These are phyloP conservation scores for Brassica incana DNA, from an alignment of 345 rosid species.

Conservation along the genomic window DNA sequence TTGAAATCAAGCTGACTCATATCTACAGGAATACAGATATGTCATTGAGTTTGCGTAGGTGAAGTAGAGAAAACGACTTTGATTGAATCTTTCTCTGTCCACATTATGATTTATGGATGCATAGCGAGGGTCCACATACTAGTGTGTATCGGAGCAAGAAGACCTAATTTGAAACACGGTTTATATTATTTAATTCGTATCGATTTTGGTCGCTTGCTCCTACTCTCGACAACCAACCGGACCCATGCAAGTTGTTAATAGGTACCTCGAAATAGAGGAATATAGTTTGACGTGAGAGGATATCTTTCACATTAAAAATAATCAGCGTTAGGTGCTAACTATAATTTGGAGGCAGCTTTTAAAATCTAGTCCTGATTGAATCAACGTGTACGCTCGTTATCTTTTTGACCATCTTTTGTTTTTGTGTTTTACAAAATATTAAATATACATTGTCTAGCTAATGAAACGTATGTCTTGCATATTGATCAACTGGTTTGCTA, in stretches of 20 bases:
- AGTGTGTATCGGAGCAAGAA: constrained; percentile 6
- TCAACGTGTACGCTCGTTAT: background rate
- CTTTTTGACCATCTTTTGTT: background rate
- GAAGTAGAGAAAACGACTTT: constrained; percentile 3
- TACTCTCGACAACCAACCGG: constrained; percentile 16
- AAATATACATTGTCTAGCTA: background rate
- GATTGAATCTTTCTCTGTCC: constrained; percentile 4
- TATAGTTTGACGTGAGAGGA: background rate
- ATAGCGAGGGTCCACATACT: constrained; percentile 27
- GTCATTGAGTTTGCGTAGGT: background rate
- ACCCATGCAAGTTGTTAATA: constrained; percentile 30
- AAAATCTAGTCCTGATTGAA: background rate
- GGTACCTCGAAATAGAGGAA: constrained; percentile 12
- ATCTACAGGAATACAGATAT: background rate
- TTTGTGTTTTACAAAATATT: background rate
- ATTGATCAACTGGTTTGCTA: background rate
- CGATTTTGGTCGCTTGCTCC: constrained; percentile 17
- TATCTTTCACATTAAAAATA: background rate
- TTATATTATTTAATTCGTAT: constrained; percentile 8
- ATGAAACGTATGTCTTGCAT: background rate
- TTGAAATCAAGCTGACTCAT: constrained; percentile 16
- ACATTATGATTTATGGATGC: constrained; percentile 15
- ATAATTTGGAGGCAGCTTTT: background rate
- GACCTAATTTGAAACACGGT: constrained; percentile 20
- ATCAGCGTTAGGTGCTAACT: constrained; percentile 1